A percentile compares a stretch with the other conserved stretches of the same genome.
Evolutionary conservation across 2,329 filamentous ascomycete genomes (phyloP).

Genomic region (Chrysosporium keratinophilum): DNA sequence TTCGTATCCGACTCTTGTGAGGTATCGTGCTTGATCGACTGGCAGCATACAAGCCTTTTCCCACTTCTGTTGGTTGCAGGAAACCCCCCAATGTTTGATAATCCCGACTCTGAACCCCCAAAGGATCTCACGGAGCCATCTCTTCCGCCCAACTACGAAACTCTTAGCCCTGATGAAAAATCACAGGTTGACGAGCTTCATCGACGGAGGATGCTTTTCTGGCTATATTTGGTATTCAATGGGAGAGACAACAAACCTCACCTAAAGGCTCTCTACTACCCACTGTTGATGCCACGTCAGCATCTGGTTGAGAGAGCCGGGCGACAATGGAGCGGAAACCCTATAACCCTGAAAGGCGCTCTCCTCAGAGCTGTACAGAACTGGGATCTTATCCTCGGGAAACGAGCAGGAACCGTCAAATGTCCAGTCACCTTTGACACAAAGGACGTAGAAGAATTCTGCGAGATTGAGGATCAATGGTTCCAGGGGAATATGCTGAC

Average conservation of each 20-base stretch:
- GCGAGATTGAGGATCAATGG: conserved; percentile 13
- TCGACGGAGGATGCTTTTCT: conserved; percentile 13
- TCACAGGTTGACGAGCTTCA: conserved; percentile 15
- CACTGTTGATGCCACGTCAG: conserved; percentile 10
- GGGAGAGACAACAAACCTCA: conserved; percentile 12
- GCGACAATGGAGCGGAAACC: conserved; percentile 14
- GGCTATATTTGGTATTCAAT: conserved; percentile 14
- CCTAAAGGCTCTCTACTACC: conserved; percentile 9
- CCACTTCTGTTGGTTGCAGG: conserved; percentile 15
- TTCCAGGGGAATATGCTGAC: conserved; percentile 12
- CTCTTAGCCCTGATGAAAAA: conserved; percentile 11
- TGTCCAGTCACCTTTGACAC: conserved; percentile 14
- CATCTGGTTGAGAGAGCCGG: conserved; percentile 14
- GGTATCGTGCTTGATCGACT: conserved; percentile 21
- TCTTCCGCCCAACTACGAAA: conserved; percentile 11
- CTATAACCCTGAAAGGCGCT: conserved; percentile 12
- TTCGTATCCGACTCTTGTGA: conserved; percentile 18
- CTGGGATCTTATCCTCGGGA: conserved; percentile 13
- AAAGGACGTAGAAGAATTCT: conserved; percentile 10
- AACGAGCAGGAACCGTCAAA: conserved; percentile 3
- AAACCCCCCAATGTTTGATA: conserved; percentile 15
- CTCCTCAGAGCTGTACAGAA: conserved; percentile 12
- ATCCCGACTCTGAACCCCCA: conserved; percentile 13
- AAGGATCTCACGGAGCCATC: conserved; percentile 7
- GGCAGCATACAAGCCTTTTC: conserved; percentile 21